Evolutionary conservation across 495 filamentous ascomycete species (phyloP).

Genomic region (Hypoxylon rickii): DNA sequence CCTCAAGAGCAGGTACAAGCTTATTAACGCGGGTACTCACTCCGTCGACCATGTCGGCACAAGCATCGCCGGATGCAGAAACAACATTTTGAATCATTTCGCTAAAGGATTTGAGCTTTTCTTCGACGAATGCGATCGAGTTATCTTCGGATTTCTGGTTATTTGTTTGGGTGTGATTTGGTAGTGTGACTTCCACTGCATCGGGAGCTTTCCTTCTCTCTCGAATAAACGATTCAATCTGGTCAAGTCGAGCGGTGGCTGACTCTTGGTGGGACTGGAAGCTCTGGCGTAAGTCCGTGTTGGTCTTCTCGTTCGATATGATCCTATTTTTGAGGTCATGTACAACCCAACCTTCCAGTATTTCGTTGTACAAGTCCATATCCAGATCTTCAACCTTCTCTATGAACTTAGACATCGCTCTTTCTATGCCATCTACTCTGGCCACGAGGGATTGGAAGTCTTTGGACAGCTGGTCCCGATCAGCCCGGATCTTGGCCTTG

Average conservation of each 20-base stretch:
- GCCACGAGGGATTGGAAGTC: conserved; percentile 8
- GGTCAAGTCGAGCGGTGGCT: not conserved
- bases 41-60: conserved; percentile 27
- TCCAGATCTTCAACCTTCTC: conserved; percentile 35
- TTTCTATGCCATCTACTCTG: conserved; percentile 11
- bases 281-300: conserved; percentile 1
- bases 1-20: not conserved
- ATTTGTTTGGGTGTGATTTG: not conserved
- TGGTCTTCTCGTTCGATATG: conserved; percentile 10
- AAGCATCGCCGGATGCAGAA: conserved; percentile 11
- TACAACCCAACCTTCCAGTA: conserved; percentile 27
- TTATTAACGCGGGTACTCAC: conserved; percentile 3
- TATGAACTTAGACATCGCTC: conserved; percentile 4
- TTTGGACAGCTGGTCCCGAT: conserved; percentile 2
- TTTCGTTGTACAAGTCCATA: conserved; percentile 28
- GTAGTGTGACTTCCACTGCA: not conserved
- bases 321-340: conserved; percentile 33
- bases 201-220: conserved; percentile 4
- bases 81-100: conserved; percentile 6
- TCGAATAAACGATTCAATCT: conserved; percentile 4
- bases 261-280: conserved; percentile 3
- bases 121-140: conserved; percentile 2
- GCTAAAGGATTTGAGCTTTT: conserved; percentile 6
- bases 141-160: not conserved
- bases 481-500: conserved; percentile 1